These are phyloP conservation scores for Microcera coccophila DNA, from an alignment of 2,329 filamentous ascomycete species.

Conservation along the genomic window DNA sequence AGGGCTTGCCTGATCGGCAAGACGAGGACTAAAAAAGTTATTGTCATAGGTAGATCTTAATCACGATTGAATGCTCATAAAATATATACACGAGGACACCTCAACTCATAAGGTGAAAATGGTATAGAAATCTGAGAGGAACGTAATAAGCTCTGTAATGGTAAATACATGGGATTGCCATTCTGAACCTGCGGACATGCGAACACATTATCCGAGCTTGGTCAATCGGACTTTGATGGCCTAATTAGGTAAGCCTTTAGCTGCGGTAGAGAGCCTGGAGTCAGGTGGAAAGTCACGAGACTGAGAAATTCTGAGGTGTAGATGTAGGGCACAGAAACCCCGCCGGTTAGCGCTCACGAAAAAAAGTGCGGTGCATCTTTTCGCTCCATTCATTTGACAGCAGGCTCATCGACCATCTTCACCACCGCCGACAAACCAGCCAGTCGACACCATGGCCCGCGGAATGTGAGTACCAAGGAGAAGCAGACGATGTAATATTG, in stretches of 20 bases:
- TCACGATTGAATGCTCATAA: too few species aligned
- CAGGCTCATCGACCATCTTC: constrained; percentile 28
- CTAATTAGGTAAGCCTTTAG: not conserved
- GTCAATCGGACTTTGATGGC: too few species aligned
- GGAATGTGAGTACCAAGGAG: constrained; percentile 52
- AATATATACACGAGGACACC: too few species aligned
- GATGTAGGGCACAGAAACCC: constrained; percentile 36
- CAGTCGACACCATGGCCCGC: constrained; percentile 57
- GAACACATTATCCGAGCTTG: too few species aligned
- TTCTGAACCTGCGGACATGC: too few species aligned
- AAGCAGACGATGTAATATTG: constrained; percentile 4
- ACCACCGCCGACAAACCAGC: constrained; percentile 37
- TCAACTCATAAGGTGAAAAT: too few species aligned
- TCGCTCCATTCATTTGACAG: constrained; percentile 23
- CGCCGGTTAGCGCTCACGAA: constrained; percentile 24
- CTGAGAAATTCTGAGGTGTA: not conserved
- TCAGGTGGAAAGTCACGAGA: constrained; percentile 4
- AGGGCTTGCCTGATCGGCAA: constrained; percentile 16
- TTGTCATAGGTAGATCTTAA: too few species aligned
- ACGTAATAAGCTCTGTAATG: too few species aligned
- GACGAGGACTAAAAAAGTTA: constrained; percentile 14
- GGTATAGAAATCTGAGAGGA: too few species aligned
- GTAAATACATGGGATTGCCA: too few species aligned
- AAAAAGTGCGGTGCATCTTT: constrained; percentile 32
- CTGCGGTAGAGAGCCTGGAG: not conserved